Evolutionary conservation across 768 basidiomycete genomes (phyloP).

Genomic region (Hemileccinum impolitum): DNA sequence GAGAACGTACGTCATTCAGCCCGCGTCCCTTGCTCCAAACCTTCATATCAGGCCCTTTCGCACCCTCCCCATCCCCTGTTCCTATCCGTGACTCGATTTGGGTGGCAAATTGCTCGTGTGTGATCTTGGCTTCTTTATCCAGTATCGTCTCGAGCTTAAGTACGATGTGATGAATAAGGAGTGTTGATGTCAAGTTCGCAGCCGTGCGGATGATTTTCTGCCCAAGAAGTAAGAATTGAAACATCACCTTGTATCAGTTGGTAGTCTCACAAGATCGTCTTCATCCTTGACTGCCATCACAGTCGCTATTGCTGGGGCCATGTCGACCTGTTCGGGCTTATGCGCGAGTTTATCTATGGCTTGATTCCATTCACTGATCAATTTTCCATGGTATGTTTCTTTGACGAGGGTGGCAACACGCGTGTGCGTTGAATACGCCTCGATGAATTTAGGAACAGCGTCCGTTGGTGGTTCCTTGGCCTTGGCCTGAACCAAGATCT

Average conservation of each 20-base stretch:
- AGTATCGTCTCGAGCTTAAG: conserved; percentile 87
- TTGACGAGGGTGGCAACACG: conserved; percentile 77
- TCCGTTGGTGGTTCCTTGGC: conserved; percentile 75
- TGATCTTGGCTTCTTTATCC: conserved; percentile 86
- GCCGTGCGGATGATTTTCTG: conserved; percentile 80
- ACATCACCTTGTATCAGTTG: neutral
- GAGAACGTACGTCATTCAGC: conserved; percentile 62
- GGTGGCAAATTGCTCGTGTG: conserved; percentile 81
- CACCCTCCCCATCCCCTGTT: conserved; percentile 56
- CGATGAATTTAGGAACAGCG: conserved; percentile 65
- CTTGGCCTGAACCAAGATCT: conserved; percentile 76
- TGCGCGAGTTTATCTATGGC: conserved; percentile 49
- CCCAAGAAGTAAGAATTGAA: conserved; percentile 8
- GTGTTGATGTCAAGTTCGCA: conserved; percentile 75
- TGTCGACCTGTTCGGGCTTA: conserved; percentile 77
- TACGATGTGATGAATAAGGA: conserved; percentile 82
- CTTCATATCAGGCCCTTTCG: conserved; percentile 87
- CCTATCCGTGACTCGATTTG: conserved; percentile 89
- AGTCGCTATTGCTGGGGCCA: conserved; percentile 68
- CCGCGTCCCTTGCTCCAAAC: conserved; percentile 83
- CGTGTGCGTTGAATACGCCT: conserved; percentile 55
- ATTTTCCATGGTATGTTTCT: conserved; percentile 82
- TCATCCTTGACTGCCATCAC: conserved; percentile 87
- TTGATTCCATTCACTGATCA: conserved; percentile 83
- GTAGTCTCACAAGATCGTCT: conserved; percentile 77